Conservation (phyloP, 169 alveolate genomes). For the Condylostoma magnum region DNA sequence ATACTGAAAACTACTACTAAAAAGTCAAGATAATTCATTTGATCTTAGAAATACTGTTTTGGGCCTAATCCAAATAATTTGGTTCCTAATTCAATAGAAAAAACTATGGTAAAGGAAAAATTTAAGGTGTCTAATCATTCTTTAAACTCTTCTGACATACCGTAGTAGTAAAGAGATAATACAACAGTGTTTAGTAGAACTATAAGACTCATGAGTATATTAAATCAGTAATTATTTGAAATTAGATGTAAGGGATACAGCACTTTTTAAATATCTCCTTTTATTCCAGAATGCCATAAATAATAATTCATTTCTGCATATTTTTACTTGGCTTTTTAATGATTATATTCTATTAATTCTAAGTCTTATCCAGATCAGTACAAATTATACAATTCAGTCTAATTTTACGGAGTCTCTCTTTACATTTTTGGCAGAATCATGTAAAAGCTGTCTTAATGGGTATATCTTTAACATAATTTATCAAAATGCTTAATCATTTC, state of each 20-base stretch:
- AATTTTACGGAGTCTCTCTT: no score
- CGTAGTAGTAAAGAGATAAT: neutral
- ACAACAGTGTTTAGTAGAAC: constrained; percentile 22
- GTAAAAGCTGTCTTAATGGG: no score
- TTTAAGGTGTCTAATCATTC: neutral
- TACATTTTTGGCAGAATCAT: no score
- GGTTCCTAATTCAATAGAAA: neutral
- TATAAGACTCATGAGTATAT: constrained; percentile 1
- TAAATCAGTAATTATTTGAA: neutral
- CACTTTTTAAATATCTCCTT: neutral
- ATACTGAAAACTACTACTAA: neutral
- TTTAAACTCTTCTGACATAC: neutral
- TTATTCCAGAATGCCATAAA: constrained; percentile 1
- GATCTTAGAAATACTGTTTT: neutral
- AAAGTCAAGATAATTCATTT: constrained; percentile 27
- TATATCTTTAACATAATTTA: no score
- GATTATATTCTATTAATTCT: no score
- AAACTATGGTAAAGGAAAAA: neutral
- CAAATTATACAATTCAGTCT: no score
- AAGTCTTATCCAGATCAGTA: no score
- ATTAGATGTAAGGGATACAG: neutral
- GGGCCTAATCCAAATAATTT: constrained; percentile 21
- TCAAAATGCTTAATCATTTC: no score
- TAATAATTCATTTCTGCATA: neutral
- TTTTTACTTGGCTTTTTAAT: no score